Evolutionary conservation across 176 grass and related monocot genomes (phyloP).

Genomic region (Leersia perrieri): DNA sequence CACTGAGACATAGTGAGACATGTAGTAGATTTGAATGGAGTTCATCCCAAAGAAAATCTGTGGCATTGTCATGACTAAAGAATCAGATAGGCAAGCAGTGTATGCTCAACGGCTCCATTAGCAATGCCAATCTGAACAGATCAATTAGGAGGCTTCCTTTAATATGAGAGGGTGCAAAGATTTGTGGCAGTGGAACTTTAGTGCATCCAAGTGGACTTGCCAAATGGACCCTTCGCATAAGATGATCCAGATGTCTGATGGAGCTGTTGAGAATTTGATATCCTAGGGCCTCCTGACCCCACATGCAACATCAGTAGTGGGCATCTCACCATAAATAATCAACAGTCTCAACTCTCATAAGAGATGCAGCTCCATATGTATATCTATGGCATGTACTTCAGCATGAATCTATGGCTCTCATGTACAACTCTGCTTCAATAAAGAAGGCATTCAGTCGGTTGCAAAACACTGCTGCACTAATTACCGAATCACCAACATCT

Average conservation of each 20-base stretch:
- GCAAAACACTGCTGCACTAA: background rate
- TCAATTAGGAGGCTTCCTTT: slow-evolving; percentile 33
- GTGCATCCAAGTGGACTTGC: slow-evolving; percentile 38
- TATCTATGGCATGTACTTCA: background rate
- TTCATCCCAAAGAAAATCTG: background rate
- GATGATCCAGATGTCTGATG: slow-evolving; percentile 41
- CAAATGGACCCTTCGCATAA: slow-evolving; percentile 24
- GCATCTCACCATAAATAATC: slow-evolving; percentile 25
- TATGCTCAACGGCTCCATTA: slow-evolving; percentile 10
- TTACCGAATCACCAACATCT: background rate
- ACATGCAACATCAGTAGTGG: background rate
- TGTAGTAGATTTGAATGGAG: background rate
- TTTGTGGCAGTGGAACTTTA: slow-evolving; percentile 24
- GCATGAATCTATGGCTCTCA: background rate
- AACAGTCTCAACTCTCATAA: background rate
- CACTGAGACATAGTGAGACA: too few relatives aligned
- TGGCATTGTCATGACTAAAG: background rate
- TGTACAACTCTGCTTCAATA: background rate
- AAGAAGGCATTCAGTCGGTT: background rate
- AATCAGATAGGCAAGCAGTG: background rate
- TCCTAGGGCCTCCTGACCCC: slow-evolving; percentile 37
- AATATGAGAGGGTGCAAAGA: slow-evolving; percentile 25
- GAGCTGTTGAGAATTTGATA: slow-evolving; percentile 17
- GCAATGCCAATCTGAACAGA: background rate
- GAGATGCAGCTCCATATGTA: slow-evolving; percentile 4